Evolutionary conservation across 2,329 filamentous ascomycete species (phyloP).

Genomic region (Penicillium polonicum): DNA sequence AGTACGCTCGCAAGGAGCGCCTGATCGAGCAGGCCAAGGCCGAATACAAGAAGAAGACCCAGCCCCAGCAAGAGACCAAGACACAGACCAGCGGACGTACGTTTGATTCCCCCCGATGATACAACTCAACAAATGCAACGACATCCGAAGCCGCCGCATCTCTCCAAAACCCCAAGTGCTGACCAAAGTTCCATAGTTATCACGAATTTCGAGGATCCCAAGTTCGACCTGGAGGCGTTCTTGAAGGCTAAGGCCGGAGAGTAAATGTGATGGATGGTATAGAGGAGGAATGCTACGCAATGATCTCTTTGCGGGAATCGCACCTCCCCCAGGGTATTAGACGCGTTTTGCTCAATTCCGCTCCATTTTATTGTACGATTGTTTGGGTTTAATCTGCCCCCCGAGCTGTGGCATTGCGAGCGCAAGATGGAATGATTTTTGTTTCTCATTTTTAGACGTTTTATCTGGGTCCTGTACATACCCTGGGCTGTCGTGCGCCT

Average conservation of each 20-base stretch:
- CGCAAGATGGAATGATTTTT: slow-evolving; percentile 42
- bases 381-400: slow-evolving; percentile 42
- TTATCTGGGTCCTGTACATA: slow-evolving; percentile 45
- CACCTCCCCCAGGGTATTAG: slow-evolving; percentile 37
- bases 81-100: slow-evolving; percentile 37
- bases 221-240: slow-evolving; percentile 90
- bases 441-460: slow-evolving; percentile 41
- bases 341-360: slow-evolving; percentile 32
- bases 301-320: slow-evolving; percentile 32
- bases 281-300: slow-evolving; percentile 33
- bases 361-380: slow-evolving; percentile 44
- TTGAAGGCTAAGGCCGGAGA: slow-evolving; percentile 62
- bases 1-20: slow-evolving; percentile 86
- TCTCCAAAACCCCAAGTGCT: slow-evolving; percentile 9
- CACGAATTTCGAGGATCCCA: slow-evolving; percentile 76
- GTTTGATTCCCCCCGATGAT: slow-evolving; percentile 16
- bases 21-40: slow-evolving; percentile 92
- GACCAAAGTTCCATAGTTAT: slow-evolving; percentile 52
- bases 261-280: slow-evolving; percentile 29
- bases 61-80: slow-evolving; percentile 49
- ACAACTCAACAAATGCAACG: neutral
- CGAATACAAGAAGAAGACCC: slow-evolving; percentile 78
- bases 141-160: slow-evolving; percentile 10
- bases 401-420: slow-evolving; percentile 43
- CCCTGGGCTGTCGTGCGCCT: slow-evolving; percentile 40